Conservation (phyloP, 1,284 basidiomycete genomes). For the Golubevia pallescens region DNA sequence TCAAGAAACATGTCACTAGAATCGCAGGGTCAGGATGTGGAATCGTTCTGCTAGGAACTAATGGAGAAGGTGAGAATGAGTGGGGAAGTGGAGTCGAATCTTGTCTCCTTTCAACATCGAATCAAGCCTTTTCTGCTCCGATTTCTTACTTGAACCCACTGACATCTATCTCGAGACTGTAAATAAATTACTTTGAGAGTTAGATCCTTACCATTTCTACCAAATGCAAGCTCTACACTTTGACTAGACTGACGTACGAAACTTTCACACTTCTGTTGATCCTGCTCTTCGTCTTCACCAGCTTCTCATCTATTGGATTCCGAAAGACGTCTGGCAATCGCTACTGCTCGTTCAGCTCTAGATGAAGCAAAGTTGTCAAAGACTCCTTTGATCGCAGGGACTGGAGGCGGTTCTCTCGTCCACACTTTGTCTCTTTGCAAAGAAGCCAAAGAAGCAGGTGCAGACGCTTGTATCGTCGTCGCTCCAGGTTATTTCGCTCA, state of each 20-base stretch:
- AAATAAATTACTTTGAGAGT: too few relatives aligned
- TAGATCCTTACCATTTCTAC: too few relatives aligned
- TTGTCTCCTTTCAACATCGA: too few relatives aligned
- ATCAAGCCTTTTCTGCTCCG: too few relatives aligned
- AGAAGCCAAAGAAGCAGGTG: constrained; percentile 28
- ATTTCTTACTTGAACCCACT: too few relatives aligned
- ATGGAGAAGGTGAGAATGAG: constrained; percentile 22
- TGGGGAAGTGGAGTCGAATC: background rate
- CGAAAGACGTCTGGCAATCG: constrained; percentile 31
- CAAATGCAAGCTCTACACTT: too few relatives aligned
- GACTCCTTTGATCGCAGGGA: constrained; percentile 40
- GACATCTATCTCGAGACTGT: too few relatives aligned
- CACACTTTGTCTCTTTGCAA: constrained; percentile 30
- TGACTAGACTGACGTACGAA: too few relatives aligned
- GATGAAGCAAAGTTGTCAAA: constrained; percentile 12
- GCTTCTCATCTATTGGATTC: constrained; percentile 25
- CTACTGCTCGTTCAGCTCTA: constrained; percentile 24
- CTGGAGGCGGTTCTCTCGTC: constrained; percentile 28
- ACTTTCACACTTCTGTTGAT: too few relatives aligned
- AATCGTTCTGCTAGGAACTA: constrained; percentile 40
- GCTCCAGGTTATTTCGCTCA: constrained; percentile 41
- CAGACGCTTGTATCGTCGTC: constrained; percentile 42
- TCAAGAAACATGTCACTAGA: constrained; percentile 29
- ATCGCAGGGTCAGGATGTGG: constrained; percentile 24
- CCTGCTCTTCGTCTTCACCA: background rate